These are phyloP conservation scores for Elongisporangium anandrum DNA, from an alignment of 352 stramenopile species.

Conservation along the genomic window DNA sequence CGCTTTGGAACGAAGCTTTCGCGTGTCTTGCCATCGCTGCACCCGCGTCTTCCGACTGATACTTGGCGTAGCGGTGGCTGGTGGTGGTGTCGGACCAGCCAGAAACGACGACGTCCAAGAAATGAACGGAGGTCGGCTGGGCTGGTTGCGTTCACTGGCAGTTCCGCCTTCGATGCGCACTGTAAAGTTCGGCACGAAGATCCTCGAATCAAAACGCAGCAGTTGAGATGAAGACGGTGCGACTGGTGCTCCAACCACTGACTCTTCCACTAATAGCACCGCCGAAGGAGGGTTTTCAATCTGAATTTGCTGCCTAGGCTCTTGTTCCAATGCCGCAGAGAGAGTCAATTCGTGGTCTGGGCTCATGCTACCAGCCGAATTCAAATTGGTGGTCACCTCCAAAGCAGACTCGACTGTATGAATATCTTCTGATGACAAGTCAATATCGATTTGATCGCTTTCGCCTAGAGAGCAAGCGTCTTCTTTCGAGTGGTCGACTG, in stretches of 20 bases:
- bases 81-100: not conserved
- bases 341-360: too few species aligned
- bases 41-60: not conserved
- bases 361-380: not conserved
- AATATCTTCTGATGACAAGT: not conserved
- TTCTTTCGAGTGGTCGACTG: not conserved
- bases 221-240: not conserved
- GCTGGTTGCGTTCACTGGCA: not conserved
- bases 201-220: not conserved
- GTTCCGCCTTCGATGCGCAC: not conserved
- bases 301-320: not conserved
- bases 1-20: not conserved
- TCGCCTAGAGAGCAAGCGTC: not conserved
- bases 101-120: not conserved
- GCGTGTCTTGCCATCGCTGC: not conserved
- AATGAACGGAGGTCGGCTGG: not conserved
- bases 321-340: not conserved
- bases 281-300: too few species aligned
- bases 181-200: not conserved
- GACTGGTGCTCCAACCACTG: not conserved
- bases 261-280: not conserved
- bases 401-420: not conserved
- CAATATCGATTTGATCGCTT: not conserved
- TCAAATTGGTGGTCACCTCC: not conserved
- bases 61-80: not conserved